Base-by-base conservation (phyloP, 2,329 filamentous ascomycete genomes). In the Hypoxylon sp. region DNA sequence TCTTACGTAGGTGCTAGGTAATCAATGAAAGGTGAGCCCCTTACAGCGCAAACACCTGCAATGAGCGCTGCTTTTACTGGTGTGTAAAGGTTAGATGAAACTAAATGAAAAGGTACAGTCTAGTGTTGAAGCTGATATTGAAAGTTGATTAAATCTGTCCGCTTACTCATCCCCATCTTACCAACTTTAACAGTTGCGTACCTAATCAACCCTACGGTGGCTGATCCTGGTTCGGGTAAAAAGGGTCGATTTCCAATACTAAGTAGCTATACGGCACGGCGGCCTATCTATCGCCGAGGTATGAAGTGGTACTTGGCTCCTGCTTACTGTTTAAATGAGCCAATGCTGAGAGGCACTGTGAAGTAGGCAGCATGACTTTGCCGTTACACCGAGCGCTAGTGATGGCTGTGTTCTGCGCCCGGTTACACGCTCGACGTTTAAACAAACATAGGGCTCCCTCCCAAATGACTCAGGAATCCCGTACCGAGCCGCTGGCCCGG, bases 91-190 rank as follows among this genome's bases (percentile, higher is more conserved):
- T 13, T 35, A 35, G 33, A 35, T 35, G 35, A 37, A 37, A 10
- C 13, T 40, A 37, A 8, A 55, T 55, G 51, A 42, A 17, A 17
- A 4, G n/a, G 14, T 25, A 17, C 20, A 3, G 35, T 13, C 17
- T 40, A 8, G 1, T 33, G n/a, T 63, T 2, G 17, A 27, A 33
- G 7, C 30, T 55, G 51, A 40, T 42, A 42, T 55, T 42, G 6
- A 55, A 35, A n/a, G 33, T 22, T 35, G 3, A 20, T n/a, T 37
- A n/a, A 37, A 58, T 10, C 6, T 27, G n/a, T 25, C 20, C 11
- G 56, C 25, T 59, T 49, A 33, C 31, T 49, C 56, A 59, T 27
- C 25, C 14, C 48, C 44, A 49, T 49, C 31, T 49, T 58, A 59
- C 44, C 22, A 31, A 56, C 31, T 44, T 22, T 5, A 33, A 44